Base-by-base conservation (phyloP, 495 filamentous ascomycete species). In the Pseudotulostoma volvatum region DNA sequence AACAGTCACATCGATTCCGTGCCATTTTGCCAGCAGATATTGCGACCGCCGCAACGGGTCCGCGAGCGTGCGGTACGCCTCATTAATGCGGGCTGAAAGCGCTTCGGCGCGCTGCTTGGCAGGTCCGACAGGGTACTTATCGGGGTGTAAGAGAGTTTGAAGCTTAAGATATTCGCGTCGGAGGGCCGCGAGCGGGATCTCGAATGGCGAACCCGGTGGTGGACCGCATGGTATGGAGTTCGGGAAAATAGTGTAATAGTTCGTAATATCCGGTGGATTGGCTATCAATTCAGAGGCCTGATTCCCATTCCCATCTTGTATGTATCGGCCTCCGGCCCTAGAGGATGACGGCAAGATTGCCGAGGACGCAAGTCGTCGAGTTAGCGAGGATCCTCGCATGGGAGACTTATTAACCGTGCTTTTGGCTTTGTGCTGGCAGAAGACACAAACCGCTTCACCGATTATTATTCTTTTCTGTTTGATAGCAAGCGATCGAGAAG, bases 191-290 rank as follows among this genome's bases (percentile, higher is more conserved):
- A 59, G 41, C 54, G 88, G 67, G 58, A 94, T 74, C 0, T 61
- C 47, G 69, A 97, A 97, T 38, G 74, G 71, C 0, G 85, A 77
- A 0, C 43, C 16, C 1, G 90, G 90, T 0, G 90, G 90, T 0
- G 85, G 79, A 23, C 90, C 90, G 0, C 46, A n/a, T 9, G 88
- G 75, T 11, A 95, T 67, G 9, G 84, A 84, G 9, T 66, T 48
- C 4, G 85, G 84, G 68, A 97, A 97, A 59, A 96, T 75, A 31
- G 77, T 72, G 71, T 95, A 96, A 68, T 84, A 64, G 42, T 72
- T 77, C 34, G 58, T 64, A 34, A 57, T 62, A 39, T 67, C 51
- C n/a, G 58, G 59, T 28, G 52, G 44, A 15, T 46, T 44, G 14
- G 38, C 31, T n/a, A 51, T 36, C 15, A 5, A 5, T 18, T 23